A percentile compares a stretch with the other conserved stretches of the same genome.
These are phyloP conservation scores for Xylariaceae sp. DNA, from an alignment of 2,329 filamentous ascomycete species.

Conservation along the genomic window DNA sequence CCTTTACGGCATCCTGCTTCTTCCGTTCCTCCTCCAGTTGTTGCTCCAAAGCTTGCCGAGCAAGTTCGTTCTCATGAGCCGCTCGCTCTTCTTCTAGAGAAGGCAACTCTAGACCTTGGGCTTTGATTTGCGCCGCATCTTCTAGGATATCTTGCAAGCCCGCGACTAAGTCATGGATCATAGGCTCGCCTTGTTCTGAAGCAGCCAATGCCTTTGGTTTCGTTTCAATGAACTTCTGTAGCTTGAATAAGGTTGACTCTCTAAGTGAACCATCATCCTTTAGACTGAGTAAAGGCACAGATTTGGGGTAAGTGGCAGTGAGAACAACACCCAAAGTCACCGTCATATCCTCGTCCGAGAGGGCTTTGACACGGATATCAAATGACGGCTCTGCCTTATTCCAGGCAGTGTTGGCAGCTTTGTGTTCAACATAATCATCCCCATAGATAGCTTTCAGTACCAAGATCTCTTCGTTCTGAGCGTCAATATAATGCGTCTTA, in stretches of 20 bases:
- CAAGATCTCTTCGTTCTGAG: constrained; percentile 83
- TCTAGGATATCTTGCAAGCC: constrained; percentile 74
- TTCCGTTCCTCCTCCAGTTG: constrained; percentile 50
- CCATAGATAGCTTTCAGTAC: constrained; percentile 83
- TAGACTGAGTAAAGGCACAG: constrained; percentile 66
- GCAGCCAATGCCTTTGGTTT: constrained; percentile 52
- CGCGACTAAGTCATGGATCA: constrained; percentile 63
- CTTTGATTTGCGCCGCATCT: constrained; percentile 75
- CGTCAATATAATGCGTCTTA: constrained; percentile 69
- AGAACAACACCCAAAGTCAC: constrained; percentile 73
- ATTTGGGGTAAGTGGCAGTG: constrained; percentile 88
- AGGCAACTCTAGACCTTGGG: constrained; percentile 70
- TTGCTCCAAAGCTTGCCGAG: constrained; percentile 55
- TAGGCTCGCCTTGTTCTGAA: constrained; percentile 51
- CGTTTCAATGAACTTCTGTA: constrained; percentile 60
- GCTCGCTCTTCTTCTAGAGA: constrained; percentile 87
- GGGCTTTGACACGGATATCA: constrained; percentile 71
- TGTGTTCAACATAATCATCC: constrained; percentile 77
- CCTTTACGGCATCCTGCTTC: constrained; percentile 53
- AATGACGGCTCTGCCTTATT: constrained; percentile 85
- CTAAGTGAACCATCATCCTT: constrained; percentile 62
- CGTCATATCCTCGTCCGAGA: constrained; percentile 66
- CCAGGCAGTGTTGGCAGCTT: constrained; percentile 72
- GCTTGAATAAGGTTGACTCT: constrained; percentile 65
- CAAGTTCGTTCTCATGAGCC: constrained; percentile 70